Evolutionary conservation across 768 basidiomycete species (phyloP).

Genomic region (Chalciporus sphaerocephalus): DNA sequence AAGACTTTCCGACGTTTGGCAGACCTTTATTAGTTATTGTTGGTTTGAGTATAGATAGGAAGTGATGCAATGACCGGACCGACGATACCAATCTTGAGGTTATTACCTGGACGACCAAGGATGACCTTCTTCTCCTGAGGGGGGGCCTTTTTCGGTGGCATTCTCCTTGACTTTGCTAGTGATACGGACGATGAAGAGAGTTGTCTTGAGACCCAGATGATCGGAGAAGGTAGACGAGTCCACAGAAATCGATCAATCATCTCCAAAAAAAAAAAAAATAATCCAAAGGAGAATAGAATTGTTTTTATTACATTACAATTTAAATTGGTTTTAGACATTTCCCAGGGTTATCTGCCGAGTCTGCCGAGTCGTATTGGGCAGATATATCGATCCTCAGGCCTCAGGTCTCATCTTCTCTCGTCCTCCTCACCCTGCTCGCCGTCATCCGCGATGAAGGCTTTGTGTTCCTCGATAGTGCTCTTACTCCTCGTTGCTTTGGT

Average conservation of each 20-base stretch:
- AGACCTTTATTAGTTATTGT: slow-evolving; percentile 48
- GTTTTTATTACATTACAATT: slow-evolving; percentile 4
- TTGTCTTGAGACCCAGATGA: slow-evolving; percentile 16
- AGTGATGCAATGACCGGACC: slow-evolving; percentile 50
- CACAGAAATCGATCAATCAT: slow-evolving; percentile 33
- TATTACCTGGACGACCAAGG: slow-evolving; percentile 91
- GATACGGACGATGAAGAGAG: slow-evolving; percentile 38
- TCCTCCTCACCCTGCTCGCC: slow-evolving; percentile 5
- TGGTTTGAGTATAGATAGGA: background rate
- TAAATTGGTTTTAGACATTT: background rate
- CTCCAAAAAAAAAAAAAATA: slow-evolving; percentile 7
- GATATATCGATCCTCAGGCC: background rate
- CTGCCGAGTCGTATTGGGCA: no score
- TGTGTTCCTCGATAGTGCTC: slow-evolving; percentile 10
- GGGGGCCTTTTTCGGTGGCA: slow-evolving; percentile 88
- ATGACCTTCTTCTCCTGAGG: slow-evolving; percentile 77
- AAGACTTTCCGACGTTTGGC: slow-evolving; percentile 97
- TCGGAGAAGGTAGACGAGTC: slow-evolving; percentile 14
- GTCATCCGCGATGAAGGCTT: slow-evolving; percentile 15
- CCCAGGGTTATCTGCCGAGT: slow-evolving; percentile 20
- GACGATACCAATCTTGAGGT: slow-evolving; percentile 98
- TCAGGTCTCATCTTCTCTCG: background rate
- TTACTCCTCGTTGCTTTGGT: slow-evolving; percentile 18
- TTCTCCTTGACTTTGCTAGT: slow-evolving; percentile 52
- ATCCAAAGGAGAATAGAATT: background rate